A percentile compares a stretch with the other conserved stretches of the same genome.
phyloP scores from a whole-genome alignment of 1,139 yeast species.

The Geotrichum reessii region DNA sequence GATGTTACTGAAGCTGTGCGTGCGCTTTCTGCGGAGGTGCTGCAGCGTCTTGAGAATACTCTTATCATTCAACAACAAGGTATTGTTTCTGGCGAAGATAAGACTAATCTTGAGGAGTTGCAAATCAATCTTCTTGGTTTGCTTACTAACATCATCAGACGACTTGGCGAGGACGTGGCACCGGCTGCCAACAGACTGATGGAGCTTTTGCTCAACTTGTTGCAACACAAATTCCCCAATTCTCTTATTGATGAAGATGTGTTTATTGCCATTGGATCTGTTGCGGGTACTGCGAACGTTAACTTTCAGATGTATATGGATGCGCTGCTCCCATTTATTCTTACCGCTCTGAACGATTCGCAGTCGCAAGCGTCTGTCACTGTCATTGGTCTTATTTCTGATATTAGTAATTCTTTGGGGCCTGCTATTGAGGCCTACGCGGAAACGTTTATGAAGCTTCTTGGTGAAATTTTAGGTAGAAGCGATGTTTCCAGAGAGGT shows the following conservation, averaged over 20 bases:
- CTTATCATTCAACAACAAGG: constrained; percentile 48
- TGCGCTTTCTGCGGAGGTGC: constrained; percentile 66
- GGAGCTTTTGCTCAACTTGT: constrained; percentile 71
- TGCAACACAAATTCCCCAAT: constrained; percentile 52
- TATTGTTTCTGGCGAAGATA: constrained; percentile 52
- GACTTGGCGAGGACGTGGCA: constrained; percentile 61
- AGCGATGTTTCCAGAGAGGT: constrained; percentile 68
- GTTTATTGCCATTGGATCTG: constrained; percentile 83
- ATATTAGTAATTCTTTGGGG: constrained; percentile 87
- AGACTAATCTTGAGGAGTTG: constrained; percentile 75
- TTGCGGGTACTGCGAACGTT: constrained; percentile 71
- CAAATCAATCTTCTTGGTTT: constrained; percentile 84
- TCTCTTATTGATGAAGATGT: constrained; percentile 91
- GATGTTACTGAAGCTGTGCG: constrained; percentile 67
- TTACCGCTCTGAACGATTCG: constrained; percentile 70
- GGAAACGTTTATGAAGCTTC: constrained; percentile 72
- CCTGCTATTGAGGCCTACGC: constrained; percentile 65
- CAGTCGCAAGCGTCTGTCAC: constrained; percentile 80
- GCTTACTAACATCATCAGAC: constrained; percentile 80
- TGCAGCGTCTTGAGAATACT: constrained; percentile 66
- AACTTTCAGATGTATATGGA: constrained; percentile 71
- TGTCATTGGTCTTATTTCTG: constrained; percentile 95
- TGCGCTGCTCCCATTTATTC: constrained; percentile 74
- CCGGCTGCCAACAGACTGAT: constrained; percentile 77
- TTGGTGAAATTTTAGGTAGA: constrained; percentile 66